Evolutionary conservation across 2,329 filamentous ascomycete species (phyloP), one percentile per base, ranked within the genome.

Genomic region (Chalaropsis thielavioides): DNA sequence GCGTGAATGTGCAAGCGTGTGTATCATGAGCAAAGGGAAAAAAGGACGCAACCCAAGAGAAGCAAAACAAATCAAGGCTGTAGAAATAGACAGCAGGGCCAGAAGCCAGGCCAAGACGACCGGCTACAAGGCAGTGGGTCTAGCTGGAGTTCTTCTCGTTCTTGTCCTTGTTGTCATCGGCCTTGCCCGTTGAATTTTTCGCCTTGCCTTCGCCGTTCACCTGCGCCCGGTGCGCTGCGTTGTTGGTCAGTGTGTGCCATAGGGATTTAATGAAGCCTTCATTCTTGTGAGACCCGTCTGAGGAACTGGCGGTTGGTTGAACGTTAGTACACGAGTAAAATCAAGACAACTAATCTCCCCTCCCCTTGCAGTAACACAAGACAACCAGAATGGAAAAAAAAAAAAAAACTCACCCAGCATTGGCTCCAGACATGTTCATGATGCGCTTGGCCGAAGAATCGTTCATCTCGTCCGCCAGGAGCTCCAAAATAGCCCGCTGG

Each of bases 391-490:
- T n/a, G n/a, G n/a, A 31, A 31, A 19, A 27, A 43, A 17, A 11
- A 22, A 38, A 24, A 10, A 40, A 49, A 64, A 73, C 81, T 78
- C 76, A 84, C 82, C 75, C 74, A 63, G 56, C 13, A 46, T 51
- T 44, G 15, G 41, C 17, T 17, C 58, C 59, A 27, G 73, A 79
- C 71, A 95, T 78, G 72, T 95, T 92, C 91, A 99, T 97, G 65
- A 95, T 84, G 58, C 94, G 83, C 78, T 90, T 94, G 41, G 94
- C 94, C 35, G 84, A 90, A 78, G 92, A 91, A 75, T 99, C 94
- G 46, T 83, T 87, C 85, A 99, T 88, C 78, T 99, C 94, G 71
- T 99, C 92, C 6, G 94, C 94, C 69, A 99, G 83, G 84, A 97
- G 92, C 78, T 99, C 94, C 56, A 95, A 77, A 67, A 99, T 88